These are phyloP conservation scores for Linderina pennispora DNA, from an alignment of 192 early-diverging fungal species.

Conservation along the genomic window DNA sequence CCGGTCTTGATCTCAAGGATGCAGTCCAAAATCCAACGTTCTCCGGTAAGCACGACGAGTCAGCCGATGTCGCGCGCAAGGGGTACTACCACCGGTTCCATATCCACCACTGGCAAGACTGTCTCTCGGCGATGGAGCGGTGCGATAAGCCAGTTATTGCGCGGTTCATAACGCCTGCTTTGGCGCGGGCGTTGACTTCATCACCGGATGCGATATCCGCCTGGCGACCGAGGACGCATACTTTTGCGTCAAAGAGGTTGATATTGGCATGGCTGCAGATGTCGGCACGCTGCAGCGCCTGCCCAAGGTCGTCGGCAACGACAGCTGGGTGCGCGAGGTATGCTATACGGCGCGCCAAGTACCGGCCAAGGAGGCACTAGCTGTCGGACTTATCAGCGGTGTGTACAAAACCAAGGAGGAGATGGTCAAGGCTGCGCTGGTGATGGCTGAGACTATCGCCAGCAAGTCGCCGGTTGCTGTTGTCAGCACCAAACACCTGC, in stretches of 20 bases:
- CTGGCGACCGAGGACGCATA: constrained; percentile 66
- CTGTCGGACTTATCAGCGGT: constrained; percentile 54
- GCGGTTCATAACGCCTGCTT: constrained; percentile 79
- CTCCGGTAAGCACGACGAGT: background rate
- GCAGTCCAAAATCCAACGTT: too few species aligned
- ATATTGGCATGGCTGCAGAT: constrained; percentile 92
- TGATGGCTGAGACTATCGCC: constrained; percentile 70
- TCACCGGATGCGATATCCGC: constrained; percentile 91
- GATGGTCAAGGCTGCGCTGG: constrained; percentile 48
- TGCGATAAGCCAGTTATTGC: constrained; percentile 87
- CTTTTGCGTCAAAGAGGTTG: constrained; percentile 92
- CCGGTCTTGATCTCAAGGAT: constrained; percentile 69
- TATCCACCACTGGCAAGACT: constrained; percentile 52
- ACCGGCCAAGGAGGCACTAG: constrained; percentile 54
- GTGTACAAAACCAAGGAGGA: constrained; percentile 34
- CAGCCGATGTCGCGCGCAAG: constrained; percentile 23
- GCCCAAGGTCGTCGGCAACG: constrained; percentile 90
- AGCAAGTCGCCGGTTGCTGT: constrained; percentile 87
- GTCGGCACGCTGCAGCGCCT: constrained; percentile 91
- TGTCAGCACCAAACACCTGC: constrained; percentile 78
- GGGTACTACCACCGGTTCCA: constrained; percentile 45
- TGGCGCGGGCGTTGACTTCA: constrained; percentile 82
- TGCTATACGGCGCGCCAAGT: constrained; percentile 80
- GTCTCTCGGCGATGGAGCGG: constrained; percentile 71
- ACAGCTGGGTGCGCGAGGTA: constrained; percentile 85